phyloP scores from a whole-genome alignment of 83 land plant species.

The Diphasiastrum complanatum region DNA sequence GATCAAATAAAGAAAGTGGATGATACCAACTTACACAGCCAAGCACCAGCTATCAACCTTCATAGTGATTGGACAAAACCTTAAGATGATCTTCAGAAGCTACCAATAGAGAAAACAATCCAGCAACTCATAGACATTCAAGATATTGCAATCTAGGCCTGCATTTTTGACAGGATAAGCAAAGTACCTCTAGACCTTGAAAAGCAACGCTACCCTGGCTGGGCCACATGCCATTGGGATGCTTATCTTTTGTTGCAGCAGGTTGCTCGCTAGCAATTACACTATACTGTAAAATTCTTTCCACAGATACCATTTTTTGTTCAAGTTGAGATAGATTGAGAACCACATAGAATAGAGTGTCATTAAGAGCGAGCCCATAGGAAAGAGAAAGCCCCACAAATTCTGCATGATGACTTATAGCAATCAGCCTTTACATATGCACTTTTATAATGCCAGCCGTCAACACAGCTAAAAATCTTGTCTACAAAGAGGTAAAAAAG shows the following conservation, averaged over 20 bases:
- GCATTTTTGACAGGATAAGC: no score
- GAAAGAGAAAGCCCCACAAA: constrained; percentile 14
- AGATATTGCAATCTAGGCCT: no score
- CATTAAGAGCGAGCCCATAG: constrained; percentile 14
- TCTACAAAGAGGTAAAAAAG: not conserved
- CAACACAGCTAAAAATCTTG: not conserved
- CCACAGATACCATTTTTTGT: constrained; percentile 13
- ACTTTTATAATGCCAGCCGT: no score
- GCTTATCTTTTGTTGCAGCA: not conserved
- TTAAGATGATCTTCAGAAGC: no score
- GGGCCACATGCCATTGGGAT: constrained; percentile 8
- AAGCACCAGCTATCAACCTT: no score
- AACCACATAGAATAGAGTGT: not conserved
- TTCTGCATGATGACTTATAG: no score
- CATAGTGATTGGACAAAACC: no score
- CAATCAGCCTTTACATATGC: no score
- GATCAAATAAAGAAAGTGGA: no score
- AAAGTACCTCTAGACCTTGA: constrained; percentile 8
- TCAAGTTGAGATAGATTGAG: constrained; percentile 4
- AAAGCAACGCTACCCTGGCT: not conserved
- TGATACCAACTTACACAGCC: no score
- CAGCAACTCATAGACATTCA: no score
- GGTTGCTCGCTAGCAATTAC: constrained; percentile 13
- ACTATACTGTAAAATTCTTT: constrained; percentile 11
- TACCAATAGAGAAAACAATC: no score